phyloP scores from a whole-genome alignment of 2,329 filamentous ascomycete species.

The Phialemoniopsis sp. region DNA sequence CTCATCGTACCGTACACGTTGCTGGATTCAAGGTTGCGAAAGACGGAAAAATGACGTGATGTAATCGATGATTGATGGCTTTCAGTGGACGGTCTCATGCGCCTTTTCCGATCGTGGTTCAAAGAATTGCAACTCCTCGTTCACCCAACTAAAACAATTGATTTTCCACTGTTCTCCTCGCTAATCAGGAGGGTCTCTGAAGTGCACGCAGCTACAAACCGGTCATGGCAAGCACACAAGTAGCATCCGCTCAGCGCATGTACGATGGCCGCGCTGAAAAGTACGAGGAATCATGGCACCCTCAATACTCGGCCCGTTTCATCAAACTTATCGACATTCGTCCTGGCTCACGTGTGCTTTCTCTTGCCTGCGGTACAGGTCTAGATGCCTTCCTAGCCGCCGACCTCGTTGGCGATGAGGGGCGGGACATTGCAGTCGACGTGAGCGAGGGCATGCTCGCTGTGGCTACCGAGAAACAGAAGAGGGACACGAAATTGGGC shows the following conservation, averaged over 20 bases:
- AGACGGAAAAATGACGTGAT: no score
- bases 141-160: no score
- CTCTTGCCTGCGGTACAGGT: constrained; percentile 28
- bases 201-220: no score
- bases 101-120: no score
- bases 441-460: constrained; percentile 23
- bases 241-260: constrained; percentile 19
- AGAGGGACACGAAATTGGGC: constrained; percentile 8
- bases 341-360: constrained; percentile 19
- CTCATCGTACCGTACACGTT: no score
- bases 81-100: no score
- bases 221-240: no score
- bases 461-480: constrained; percentile 16
- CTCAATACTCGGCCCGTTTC: constrained; percentile 22
- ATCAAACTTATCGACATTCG: constrained; percentile 16
- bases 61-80: no score
- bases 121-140: no score
- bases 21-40: no score
- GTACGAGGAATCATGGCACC: constrained; percentile 28
- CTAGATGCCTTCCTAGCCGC: constrained; percentile 23
- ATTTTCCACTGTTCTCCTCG: no score
- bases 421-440: constrained; percentile 24
- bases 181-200: no score
- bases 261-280: constrained; percentile 21
- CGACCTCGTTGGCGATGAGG: constrained; percentile 15